Conservation (phyloP, 2,329 filamentous ascomycete genomes). For the Tricladium varicosporioides region DNA sequence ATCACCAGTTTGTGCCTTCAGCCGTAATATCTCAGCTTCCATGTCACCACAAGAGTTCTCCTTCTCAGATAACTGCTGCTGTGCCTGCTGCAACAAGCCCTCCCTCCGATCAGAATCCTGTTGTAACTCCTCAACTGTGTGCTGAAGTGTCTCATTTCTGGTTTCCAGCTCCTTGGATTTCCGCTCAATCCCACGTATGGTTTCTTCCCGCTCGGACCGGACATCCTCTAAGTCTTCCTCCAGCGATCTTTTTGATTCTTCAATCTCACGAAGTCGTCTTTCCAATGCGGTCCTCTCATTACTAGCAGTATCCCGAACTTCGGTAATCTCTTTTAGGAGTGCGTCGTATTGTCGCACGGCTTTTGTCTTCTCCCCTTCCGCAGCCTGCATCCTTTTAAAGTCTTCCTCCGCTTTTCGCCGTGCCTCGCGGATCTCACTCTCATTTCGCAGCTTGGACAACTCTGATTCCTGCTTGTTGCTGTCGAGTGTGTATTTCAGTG, state of each 20-base stretch:
- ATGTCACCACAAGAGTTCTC: slow-evolving; percentile 71
- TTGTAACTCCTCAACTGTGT: slow-evolving; percentile 49
- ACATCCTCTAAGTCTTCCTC: slow-evolving; percentile 82
- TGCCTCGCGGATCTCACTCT: slow-evolving; percentile 78
- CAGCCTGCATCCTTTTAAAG: slow-evolving; percentile 63
- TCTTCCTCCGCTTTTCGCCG: slow-evolving; percentile 82
- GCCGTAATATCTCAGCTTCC: slow-evolving; percentile 77
- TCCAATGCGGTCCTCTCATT: slow-evolving; percentile 64
- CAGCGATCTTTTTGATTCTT: slow-evolving; percentile 70
- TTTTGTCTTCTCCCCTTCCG: slow-evolving; percentile 54
- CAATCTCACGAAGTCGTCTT: slow-evolving; percentile 64
- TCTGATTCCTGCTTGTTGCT: slow-evolving; percentile 87
- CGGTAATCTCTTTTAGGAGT: slow-evolving; percentile 50
- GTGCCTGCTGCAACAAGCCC: slow-evolving; percentile 30
- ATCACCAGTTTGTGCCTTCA: slow-evolving; percentile 86
- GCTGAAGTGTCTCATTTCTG: slow-evolving; percentile 56
- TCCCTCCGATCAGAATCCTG: slow-evolving; percentile 41
- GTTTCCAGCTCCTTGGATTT: slow-evolving; percentile 61
- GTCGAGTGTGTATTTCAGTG: slow-evolving; percentile 82
- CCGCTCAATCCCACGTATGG: slow-evolving; percentile 60
- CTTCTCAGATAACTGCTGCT: slow-evolving; percentile 54
- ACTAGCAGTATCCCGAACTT: slow-evolving; percentile 48
- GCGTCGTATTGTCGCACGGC: slow-evolving; percentile 49
- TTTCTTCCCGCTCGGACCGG: slow-evolving; percentile 62
- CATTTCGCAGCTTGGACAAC: slow-evolving; percentile 72